Evolutionary conservation across 225 moss, liverwort and hornwort species (phyloP), one percentile per base, ranked within the genome.

Genomic region (Physcomitrium patens): DNA sequence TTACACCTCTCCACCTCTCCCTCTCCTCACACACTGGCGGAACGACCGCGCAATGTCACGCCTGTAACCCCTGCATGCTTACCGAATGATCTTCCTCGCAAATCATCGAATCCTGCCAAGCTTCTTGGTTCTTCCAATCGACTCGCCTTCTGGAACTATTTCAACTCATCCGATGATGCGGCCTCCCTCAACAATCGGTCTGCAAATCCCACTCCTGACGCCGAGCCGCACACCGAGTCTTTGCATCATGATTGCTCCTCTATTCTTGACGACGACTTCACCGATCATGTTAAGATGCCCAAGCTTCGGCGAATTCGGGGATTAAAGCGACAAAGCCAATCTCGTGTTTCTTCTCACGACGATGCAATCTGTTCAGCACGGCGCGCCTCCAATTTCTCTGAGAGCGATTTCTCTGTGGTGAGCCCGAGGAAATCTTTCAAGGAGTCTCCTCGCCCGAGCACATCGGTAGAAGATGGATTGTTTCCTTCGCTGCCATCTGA

Each of bases 11-110:
- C 80, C 20, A 14, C 31, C 16, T 68, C 78, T 0, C 37, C 78
- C 4, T 86, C 90, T 20, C 71, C 86, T 12, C 48, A 74, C 47
- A 77, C 82, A 4, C 83, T 82, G 9, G 87, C 78, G 7, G 73
- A 63, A 12, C 84, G 76, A 7, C 85, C 87, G 22, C 44, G 83
- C 17, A 84, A 82, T n/a, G 74, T 80, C 19, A 85, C 94, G 19
- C 91, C 92, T 9, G 63, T 81, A 7, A 87, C 90, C 22, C 91
- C 92, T 16, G 81, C 77, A 12, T 80, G 81, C 19, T 87, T 82
- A 28, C 75, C 90, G 3, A 89, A 81, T 42, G 55, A 58, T 5
- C 56, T 77, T 20, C 67, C 78, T 55, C 84, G 78, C 50, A 81
- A 81, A 60, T 16, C 62, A 12, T 65, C 79, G 50, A 74, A 79